Evolutionary conservation across 2,329 filamentous ascomycete species (phyloP), one percentile per base, ranked within the genome.

Genomic region (Decorospora gaudefroyi): DNA sequence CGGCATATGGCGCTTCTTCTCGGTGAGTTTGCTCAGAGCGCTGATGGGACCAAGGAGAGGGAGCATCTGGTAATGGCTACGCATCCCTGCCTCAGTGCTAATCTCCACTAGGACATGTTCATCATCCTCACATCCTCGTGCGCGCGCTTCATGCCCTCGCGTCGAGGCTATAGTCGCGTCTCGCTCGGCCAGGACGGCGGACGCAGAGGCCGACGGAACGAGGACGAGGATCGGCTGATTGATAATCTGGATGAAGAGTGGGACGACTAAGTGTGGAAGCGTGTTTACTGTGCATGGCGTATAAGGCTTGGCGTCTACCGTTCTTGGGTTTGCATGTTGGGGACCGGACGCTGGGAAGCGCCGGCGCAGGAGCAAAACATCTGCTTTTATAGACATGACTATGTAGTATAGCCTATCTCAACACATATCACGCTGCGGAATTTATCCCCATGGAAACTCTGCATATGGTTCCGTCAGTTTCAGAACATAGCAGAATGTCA

Each of bases 191-290:
- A 69, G 17, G 72, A 74, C 23, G 67, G 68, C 25, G 64, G 74
- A 33, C 68, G 70, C 8, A 68, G 74, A 13, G 68, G 71, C 2
- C 66, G 74, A 9, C 67, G 74, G 16, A 72, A 80, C 5, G 92
- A 96, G 46, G 91, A 90, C 42, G 93, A 97, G 73, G 96, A 97
- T 70, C 78, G 90, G 52, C 74, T 97, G 59, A 97, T 99, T 68
- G 92, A 97, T 69, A 90, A 96, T 71, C 77, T 96, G 47, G 93
- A 97, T 63, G 92, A 97, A 70, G 91, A 96, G 68, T 97, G 92
- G 92, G 91, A 96, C 59, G 91, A 96, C 55, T 78, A 57, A 42
- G 40, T 13, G 18, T 6, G 21, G 9, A 18, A 12, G 13, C 17
- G 28, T 13, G 16, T 28, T 10, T 27, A 26, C 19, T 26, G 7